phyloP scores from a whole-genome alignment of 2,329 filamentous ascomycete species.

The Phialophora chinensis region DNA sequence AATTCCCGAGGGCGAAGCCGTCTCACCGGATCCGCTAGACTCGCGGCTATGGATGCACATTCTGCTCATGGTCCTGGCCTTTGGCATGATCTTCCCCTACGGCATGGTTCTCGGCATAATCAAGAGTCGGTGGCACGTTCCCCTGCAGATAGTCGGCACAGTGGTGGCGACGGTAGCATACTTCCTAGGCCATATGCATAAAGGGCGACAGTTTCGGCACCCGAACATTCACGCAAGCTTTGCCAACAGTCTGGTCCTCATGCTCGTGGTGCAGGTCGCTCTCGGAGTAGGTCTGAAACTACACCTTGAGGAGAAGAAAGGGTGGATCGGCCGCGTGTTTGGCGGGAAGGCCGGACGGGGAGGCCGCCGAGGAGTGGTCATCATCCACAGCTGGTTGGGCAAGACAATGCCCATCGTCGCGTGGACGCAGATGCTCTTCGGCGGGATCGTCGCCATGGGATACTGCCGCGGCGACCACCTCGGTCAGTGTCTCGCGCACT shows the following conservation, averaged over 20 bases:
- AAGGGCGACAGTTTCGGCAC: conserved; percentile 80
- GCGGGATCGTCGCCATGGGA: conserved; percentile 87
- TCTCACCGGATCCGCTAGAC: conserved; percentile 80
- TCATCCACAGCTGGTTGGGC: conserved; percentile 79
- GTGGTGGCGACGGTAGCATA: conserved; percentile 81
- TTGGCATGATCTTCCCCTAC: conserved; percentile 88
- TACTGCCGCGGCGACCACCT: conserved; percentile 92
- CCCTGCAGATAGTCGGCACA: conserved; percentile 77
- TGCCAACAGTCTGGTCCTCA: conserved; percentile 78
- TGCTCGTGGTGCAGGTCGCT: conserved; percentile 76
- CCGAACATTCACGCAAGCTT: conserved; percentile 80
- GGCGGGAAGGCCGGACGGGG: conserved; percentile 36
- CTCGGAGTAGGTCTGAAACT: conserved; percentile 87
- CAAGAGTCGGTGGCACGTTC: conserved; percentile 92
- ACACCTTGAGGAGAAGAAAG: conserved; percentile 74
- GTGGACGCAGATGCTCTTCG: conserved; percentile 96
- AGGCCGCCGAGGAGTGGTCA: conserved; percentile 69
- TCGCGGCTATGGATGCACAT: conserved; percentile 93
- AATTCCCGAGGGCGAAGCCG: conserved; percentile 71
- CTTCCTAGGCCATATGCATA: conserved; percentile 88
- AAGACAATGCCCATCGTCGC: conserved; percentile 84
- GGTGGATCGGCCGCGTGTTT: conserved; percentile 75
- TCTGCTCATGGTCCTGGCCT: conserved; percentile 81
- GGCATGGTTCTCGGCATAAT: conserved; percentile 95
- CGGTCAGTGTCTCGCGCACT: conserved; percentile 92